Evolutionary conservation across 164 flowering plant genomes (phyloP).

Genomic region (Umbellularia californica): DNA sequence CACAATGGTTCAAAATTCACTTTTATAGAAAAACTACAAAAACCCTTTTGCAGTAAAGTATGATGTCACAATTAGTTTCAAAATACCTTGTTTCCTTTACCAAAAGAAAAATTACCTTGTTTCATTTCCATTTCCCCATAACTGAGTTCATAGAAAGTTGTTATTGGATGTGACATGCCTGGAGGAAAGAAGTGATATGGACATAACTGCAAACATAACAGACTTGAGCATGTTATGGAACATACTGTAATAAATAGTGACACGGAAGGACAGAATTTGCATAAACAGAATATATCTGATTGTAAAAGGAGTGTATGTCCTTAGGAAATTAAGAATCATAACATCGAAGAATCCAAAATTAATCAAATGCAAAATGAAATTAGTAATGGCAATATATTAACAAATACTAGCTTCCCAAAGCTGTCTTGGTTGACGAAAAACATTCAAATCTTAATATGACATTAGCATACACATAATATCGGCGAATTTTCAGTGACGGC

Average conservation of each 20-base stretch:
- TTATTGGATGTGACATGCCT: conserved; percentile 75
- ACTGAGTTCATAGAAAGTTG: conserved; percentile 70
- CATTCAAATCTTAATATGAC: neutral
- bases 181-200: conserved; percentile 85
- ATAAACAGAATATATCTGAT: neutral
- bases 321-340: neutral
- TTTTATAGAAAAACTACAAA: neutral
- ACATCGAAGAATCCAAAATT: neutral
- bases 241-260: too few relatives aligned
- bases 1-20: neutral
- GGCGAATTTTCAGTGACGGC: too few relatives aligned
- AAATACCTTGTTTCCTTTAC: conserved; percentile 78
- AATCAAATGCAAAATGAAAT: neutral
- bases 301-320: neutral
- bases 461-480: too few relatives aligned
- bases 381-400: neutral
- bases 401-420: neutral
- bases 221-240: neutral
- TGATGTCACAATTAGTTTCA: conserved; percentile 4
- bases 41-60: neutral
- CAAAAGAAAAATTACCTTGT: conserved; percentile 56
- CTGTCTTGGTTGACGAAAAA: neutral
- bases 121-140: conserved; percentile 92
- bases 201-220: conserved; percentile 47
- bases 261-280: neutral